A percentile compares a stretch with the other conserved stretches of the same genome.
Evolutionary conservation across 352 stramenopile species (phyloP).

Genomic region (Phytopythium oedochilum): DNA sequence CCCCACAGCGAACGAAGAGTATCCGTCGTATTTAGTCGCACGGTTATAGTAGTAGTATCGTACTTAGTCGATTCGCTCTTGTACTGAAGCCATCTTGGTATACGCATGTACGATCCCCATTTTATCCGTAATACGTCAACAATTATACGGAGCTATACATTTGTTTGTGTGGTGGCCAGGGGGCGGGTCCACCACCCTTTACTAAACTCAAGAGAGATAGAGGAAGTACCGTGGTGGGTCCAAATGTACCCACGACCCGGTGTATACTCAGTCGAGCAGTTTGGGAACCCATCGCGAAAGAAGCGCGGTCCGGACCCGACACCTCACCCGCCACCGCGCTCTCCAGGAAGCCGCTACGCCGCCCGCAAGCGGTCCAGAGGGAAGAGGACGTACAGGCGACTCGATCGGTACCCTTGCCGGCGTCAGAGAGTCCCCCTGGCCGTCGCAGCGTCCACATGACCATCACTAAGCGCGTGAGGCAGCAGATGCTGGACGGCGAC

Average conservation of each 20-base stretch:
- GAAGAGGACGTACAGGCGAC: background rate
- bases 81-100: background rate
- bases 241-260: constrained; percentile 1
- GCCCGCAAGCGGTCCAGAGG: background rate
- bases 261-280: background rate
- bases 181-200: background rate
- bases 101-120: no score
- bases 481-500: constrained; percentile 4
- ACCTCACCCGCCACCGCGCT: background rate
- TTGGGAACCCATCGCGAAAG: background rate
- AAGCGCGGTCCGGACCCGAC: background rate
- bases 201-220: background rate
- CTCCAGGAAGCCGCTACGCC: background rate
- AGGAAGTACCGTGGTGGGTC: constrained; percentile 1
- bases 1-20: no score
- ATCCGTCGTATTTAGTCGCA: no score
- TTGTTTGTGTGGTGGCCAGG: background rate
- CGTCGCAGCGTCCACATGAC: background rate
- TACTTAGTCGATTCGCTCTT: background rate
- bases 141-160: background rate
- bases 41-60: no score
- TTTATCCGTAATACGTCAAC: background rate
- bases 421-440: background rate
- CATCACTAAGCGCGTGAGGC: constrained; percentile 3
- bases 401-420: background rate